Base-by-base conservation (phyloP, 345 rosid species). In the Heritiera fomes region DNA sequence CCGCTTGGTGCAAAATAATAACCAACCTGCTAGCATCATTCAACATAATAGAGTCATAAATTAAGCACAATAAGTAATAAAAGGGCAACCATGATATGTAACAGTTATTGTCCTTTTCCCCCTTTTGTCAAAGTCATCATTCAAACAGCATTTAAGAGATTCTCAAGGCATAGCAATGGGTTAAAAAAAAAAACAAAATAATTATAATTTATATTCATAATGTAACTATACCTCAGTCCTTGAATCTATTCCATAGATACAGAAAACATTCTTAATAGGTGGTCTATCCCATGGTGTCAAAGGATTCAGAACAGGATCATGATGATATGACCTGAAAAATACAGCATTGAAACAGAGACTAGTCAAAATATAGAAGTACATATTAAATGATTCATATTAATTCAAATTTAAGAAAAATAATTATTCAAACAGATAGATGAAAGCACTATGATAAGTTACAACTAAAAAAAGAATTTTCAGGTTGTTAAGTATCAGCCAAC, bases 241-340 rank as follows among this genome's bases (percentile, higher is more conserved):
- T 71, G 76, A 82, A 83, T 96, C 94, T 80, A 90, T 61, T 79
- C 99, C 98, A 84, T 94, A 94, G 84, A 96, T 94, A 86, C 99
- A 96, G 80, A 96, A 96, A 60, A 92, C 87, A 84, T 96, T 96
- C 87, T 89, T 94, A 58, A 94, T 89, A 77, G 99, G 99, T 65
- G 99, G 99, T 79, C 99, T 92, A 67, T 96, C 99, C 98, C 98
- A 96, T 62, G 99, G 98, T 58, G 97, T 88, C 45, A 96, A 93
- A 79, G 99, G 98, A 89, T 96, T 94, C 78, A 91, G 80, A 82
- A 96, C 92, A 83, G 94, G 97, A 86, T 96, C 94, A 69, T 83
- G 85, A 79, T 87, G 97, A 86, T 96, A 94, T 82, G 89, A 89
- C 91, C 99, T 96, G 91, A 80, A 87, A 82, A 68, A 74, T 20